Percentiles rank a stretch among this genome's conserved stretches.
phyloP scores from a whole-genome alignment of 2,329 filamentous ascomycete genomes.

The Sclerotinia sclerotiorum region DNA sequence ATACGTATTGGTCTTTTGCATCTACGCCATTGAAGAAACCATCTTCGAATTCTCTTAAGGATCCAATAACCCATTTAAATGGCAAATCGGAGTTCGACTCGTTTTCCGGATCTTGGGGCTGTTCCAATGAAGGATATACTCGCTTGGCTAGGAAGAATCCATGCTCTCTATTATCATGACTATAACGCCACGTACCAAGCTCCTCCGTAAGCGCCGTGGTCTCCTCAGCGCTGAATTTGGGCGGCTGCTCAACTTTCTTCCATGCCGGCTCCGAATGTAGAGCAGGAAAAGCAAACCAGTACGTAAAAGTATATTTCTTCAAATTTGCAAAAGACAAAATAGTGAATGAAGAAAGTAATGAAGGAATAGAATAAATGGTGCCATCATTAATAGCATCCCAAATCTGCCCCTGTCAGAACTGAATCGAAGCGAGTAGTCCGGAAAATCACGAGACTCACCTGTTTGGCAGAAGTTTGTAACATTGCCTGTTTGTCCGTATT shows the following conservation, averaged over 20 bases:
- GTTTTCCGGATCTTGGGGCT: slow-evolving; percentile 50
- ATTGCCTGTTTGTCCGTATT: slow-evolving; percentile 76
- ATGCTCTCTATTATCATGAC: slow-evolving; percentile 77
- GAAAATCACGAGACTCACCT: slow-evolving; percentile 51
- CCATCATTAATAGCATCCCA: slow-evolving; percentile 98
- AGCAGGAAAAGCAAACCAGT: slow-evolving; percentile 96
- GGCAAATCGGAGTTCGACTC: slow-evolving; percentile 43
- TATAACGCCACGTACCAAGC: slow-evolving; percentile 84
- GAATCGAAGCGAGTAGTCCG: slow-evolving; percentile 12
- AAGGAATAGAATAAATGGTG: slow-evolving; percentile 92
- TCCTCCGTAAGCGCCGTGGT: slow-evolving; percentile 76
- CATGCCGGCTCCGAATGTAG: slow-evolving; percentile 85
- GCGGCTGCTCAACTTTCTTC: slow-evolving; percentile 56
- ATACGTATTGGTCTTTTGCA: slow-evolving; percentile 75
- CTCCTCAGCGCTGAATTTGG: slow-evolving; percentile 64
- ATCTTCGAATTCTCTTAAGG: slow-evolving; percentile 74
- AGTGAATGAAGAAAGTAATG: slow-evolving; percentile 83
- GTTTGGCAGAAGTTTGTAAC: slow-evolving; percentile 74
- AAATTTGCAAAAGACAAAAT: slow-evolving; percentile 92
- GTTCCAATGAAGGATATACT: slow-evolving; percentile 44
- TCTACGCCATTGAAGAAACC: slow-evolving; percentile 79
- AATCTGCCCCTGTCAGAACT: slow-evolving; percentile 57
- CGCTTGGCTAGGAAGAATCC: slow-evolving; percentile 96
- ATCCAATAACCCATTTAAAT: slow-evolving; percentile 77
- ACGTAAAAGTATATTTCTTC: slow-evolving; percentile 97